phyloP scores from a whole-genome alignment of 2,329 filamentous ascomycete species.

The Neocatenulostroma microsporum region DNA sequence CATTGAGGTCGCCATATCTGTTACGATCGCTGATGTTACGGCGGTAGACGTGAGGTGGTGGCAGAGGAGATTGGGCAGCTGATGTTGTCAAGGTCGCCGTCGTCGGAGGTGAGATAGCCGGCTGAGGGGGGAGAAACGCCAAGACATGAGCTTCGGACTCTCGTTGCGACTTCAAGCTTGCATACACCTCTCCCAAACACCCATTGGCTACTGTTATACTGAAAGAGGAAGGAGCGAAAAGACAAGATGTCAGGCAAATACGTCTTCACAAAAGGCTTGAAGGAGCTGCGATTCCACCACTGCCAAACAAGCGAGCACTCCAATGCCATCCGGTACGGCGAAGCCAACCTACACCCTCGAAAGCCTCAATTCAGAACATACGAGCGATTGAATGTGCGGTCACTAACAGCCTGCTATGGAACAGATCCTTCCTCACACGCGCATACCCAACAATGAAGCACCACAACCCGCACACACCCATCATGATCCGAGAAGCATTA shows the following conservation, averaged over 20 bases:
- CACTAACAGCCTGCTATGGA: constrained; percentile 2
- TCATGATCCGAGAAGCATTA: constrained; percentile 86
- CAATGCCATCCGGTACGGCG: constrained; percentile 68
- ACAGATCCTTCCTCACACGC: constrained; percentile 78
- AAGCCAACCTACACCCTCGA: too few species aligned
- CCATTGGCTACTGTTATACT: not conserved
- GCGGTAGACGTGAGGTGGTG: not conserved
- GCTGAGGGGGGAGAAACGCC: not conserved
- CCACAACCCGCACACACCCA: constrained; percentile 89
- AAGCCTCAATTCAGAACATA: not conserved
- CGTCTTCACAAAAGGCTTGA: constrained; percentile 78
- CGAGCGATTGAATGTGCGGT: not conserved
- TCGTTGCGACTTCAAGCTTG: not conserved
- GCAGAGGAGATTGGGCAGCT: constrained; percentile 2
- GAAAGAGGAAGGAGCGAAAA: not conserved
- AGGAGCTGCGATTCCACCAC: constrained; percentile 95
- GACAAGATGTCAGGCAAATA: constrained; percentile 81
- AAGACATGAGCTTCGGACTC: not conserved
- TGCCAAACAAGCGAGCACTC: constrained; percentile 92
- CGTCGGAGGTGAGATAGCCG: not conserved
- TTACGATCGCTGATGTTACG: too few species aligned
- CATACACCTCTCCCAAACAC: not conserved
- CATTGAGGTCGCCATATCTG: constrained; percentile 42
- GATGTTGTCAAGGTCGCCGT: not conserved
- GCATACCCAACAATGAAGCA: constrained; percentile 99